Conservation (phyloP, 768 basidiomycete genomes). For the Lentinula raphanica region DNA sequence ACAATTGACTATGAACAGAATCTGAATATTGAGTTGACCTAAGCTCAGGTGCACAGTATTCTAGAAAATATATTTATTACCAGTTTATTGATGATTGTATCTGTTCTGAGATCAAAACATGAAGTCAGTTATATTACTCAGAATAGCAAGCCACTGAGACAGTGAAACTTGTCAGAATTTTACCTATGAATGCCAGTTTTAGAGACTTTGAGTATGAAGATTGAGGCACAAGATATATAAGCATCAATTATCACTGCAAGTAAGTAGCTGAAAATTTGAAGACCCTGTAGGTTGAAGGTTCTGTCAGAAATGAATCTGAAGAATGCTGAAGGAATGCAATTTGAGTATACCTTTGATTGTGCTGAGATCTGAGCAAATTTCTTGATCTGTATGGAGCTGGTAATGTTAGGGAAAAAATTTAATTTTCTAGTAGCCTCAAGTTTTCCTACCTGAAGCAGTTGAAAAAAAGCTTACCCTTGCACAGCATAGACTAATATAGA, state of each 20-base stretch:
- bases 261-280: conserved; percentile 40
- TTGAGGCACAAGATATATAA: conserved; percentile 37
- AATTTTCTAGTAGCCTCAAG: too few relatives aligned
- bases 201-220: conserved; percentile 34
- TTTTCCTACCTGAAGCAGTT: too few relatives aligned
- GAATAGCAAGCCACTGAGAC: not conserved
- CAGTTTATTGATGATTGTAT: conserved; percentile 43
- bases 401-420: too few relatives aligned
- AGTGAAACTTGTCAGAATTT: too few relatives aligned
- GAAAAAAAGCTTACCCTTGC: too few relatives aligned
- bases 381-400: too few relatives aligned
- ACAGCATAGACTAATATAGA: too few relatives aligned
- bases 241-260: conserved; percentile 41
- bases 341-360: not conserved
- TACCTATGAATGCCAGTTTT: conserved; percentile 46
- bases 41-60: not conserved
- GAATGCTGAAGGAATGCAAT: not conserved
- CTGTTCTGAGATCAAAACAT: conserved; percentile 32
- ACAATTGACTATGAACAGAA: conserved; percentile 40
- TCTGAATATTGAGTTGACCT: conserved; percentile 20
- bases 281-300: conserved; percentile 19
- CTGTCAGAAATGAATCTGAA: not conserved
- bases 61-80: conserved; percentile 13
- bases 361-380: too few relatives aligned
- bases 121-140: not conserved